Evolutionary conservation across 805 yeast species (phyloP).

Genomic region (Wickerhamiella allomyrinae): DNA sequence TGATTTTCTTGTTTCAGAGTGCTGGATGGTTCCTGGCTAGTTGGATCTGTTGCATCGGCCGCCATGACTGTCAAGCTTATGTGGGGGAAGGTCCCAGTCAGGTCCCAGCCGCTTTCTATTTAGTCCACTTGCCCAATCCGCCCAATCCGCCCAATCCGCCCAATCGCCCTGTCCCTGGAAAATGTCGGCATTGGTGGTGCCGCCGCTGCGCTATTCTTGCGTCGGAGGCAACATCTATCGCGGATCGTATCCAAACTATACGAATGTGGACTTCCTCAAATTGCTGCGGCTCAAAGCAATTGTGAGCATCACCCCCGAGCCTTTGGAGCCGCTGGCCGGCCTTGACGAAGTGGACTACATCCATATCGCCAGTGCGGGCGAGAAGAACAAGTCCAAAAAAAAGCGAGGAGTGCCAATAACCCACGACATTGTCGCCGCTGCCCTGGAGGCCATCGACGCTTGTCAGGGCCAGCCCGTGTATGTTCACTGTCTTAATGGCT

Average conservation of each 20-base stretch:
- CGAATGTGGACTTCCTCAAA: slow-evolving; percentile 53
- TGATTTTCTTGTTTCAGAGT: too few species aligned
- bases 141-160: too few species aligned
- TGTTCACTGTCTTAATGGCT: slow-evolving; percentile 80
- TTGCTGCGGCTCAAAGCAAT: slow-evolving; percentile 56
- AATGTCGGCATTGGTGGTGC: too few species aligned
- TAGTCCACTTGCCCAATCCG: too few species aligned
- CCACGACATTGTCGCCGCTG: slow-evolving; percentile 42
- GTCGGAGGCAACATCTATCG: slow-evolving; percentile 60
- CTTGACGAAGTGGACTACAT: slow-evolving; percentile 51
- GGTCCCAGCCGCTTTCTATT: too few species aligned
- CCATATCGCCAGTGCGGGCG: slow-evolving; percentile 50
- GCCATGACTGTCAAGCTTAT: too few species aligned
- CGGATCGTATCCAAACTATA: slow-evolving; percentile 75
- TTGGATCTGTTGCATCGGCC: too few species aligned
- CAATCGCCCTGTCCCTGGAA: too few species aligned
- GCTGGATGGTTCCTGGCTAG: too few species aligned
- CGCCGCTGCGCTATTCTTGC: slow-evolving; percentile 60
- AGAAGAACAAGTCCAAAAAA: slow-evolving; percentile 28
- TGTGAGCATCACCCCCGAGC: slow-evolving; percentile 65
- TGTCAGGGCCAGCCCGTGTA: slow-evolving; percentile 53
- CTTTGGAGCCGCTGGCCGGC: slow-evolving; percentile 35
- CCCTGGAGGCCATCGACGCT: slow-evolving; percentile 47
- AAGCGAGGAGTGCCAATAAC: slow-evolving; percentile 52
- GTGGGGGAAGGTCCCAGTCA: too few species aligned